Base-by-base conservation (phyloP, 1,284 basidiomycete species). In the Ustilago loliicola region DNA sequence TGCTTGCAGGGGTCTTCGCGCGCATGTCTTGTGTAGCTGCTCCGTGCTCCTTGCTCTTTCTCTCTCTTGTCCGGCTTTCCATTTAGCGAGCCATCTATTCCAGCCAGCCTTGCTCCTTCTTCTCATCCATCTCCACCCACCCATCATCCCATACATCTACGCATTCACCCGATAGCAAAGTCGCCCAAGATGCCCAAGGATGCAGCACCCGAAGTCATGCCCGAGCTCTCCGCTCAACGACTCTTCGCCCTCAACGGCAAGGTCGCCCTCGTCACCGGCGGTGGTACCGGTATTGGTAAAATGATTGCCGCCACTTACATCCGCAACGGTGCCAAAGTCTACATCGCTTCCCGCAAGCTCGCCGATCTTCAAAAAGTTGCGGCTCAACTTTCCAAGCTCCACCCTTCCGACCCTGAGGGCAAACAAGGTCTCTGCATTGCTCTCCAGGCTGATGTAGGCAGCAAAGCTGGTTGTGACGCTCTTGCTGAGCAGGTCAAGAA, bases 301-400 rank as follows among this genome's bases (percentile, higher is more conserved):
- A 85, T 94, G 91, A 94, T 95, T 79, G 92, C 94, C 8, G 88
- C 91, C 0, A 91, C 92, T 0, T 91, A 93, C 79, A 92, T 93
- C 1, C 91, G 92, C 87, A 95, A 94, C 80, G 93, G 93, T 9
- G 92, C 91, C 40, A 81, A 83, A 48, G 92, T 94, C 30, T 93
- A 95, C 87, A 94, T 96, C 80, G 94, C 94, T 10, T 92, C 92
- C 3, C 89, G 93, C 56, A 94, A 94, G 72, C 55, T 85, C 17
- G 51, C 73, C 15, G 83, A 93, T 77, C 89, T 96, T 64, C 90
- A 93, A 86, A 90, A 92, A 88, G 85, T 85, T 7, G 80, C 84
- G 6, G 47, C 56, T 30, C 61, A 74, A 53, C 66, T 84, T 13
- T 64, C 62, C 56, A 71, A 69, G 61, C 58, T 80, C 21, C 78